phyloP scores from a whole-genome alignment of 768 basidiomycete species.

The Austroboletus eburneus region DNA sequence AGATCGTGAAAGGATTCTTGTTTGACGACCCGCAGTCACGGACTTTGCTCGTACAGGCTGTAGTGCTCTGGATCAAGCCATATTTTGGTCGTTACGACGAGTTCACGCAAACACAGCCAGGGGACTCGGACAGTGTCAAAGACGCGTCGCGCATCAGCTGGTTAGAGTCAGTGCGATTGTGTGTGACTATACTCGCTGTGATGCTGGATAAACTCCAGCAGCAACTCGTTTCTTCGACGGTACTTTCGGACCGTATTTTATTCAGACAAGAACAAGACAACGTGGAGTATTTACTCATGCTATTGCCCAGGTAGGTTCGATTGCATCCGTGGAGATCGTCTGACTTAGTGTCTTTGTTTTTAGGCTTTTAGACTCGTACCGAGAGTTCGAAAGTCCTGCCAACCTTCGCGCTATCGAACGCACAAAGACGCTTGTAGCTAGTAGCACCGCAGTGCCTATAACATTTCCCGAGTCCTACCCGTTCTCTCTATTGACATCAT shows the following conservation, averaged over 20 bases:
- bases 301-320: constrained; percentile 72
- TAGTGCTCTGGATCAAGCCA: constrained; percentile 93
- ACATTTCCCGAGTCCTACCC: constrained; percentile 95
- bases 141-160: constrained; percentile 80
- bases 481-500: constrained; percentile 70
- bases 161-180: constrained; percentile 88
- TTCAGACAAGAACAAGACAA: constrained; percentile 87
- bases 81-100: constrained; percentile 93
- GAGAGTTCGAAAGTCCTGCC: constrained; percentile 68
- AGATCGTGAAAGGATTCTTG: constrained; percentile 83
- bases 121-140: constrained; percentile 60
- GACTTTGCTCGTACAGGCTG: constrained; percentile 75
- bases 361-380: constrained; percentile 84
- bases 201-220: constrained; percentile 90
- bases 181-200: constrained; percentile 81
- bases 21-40: constrained; percentile 83
- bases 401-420: constrained; percentile 70
- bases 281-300: constrained; percentile 75
- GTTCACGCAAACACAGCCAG: constrained; percentile 55
- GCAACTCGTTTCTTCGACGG: constrained; percentile 63
- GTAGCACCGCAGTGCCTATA: constrained; percentile 59
- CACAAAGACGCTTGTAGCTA: constrained; percentile 54
- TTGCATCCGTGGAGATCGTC: constrained; percentile 1
- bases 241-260: constrained; percentile 55
- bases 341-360: not conserved